Percentiles rank a stretch among this genome's conserved stretches.
These are phyloP conservation scores for Ophiostoma ips DNA, from an alignment of 2,329 filamentous ascomycete species.

Conservation along the genomic window DNA sequence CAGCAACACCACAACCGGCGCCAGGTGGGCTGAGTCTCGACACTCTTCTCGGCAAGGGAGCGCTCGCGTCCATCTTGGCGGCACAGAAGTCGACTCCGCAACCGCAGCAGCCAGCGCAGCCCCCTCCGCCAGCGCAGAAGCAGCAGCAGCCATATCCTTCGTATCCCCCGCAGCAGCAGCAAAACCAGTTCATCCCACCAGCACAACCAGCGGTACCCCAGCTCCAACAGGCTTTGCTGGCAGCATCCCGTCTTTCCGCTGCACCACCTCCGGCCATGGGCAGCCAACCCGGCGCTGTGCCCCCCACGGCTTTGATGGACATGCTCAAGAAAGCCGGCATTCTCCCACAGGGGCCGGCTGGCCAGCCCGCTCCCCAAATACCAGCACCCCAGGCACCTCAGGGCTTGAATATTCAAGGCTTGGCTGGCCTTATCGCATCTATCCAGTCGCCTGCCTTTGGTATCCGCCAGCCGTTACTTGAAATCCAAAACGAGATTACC, in stretches of 20 bases:
- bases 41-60: constrained; percentile 43
- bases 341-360: constrained; percentile 26
- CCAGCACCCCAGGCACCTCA: neutral
- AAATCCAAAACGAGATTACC: constrained; percentile 33
- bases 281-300: constrained; percentile 22
- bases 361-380: constrained; percentile 10
- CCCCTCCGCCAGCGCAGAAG: constrained; percentile 30
- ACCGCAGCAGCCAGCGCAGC: constrained; percentile 25
- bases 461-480: constrained; percentile 10
- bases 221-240: neutral
- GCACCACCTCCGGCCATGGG: neutral
- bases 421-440: constrained; percentile 16
- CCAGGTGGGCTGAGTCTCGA: constrained; percentile 34
- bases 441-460: constrained; percentile 11
- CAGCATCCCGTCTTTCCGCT: neutral
- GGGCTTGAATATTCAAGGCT: constrained; percentile 18
- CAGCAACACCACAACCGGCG: constrained; percentile 15
- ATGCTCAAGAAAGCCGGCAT: constrained; percentile 56
- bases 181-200: constrained; percentile 20
- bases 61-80: constrained; percentile 44
- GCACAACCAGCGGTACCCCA: neutral
- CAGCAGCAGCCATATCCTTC: constrained; percentile 23
- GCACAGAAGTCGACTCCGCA: neutral
- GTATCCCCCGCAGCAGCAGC: constrained; percentile 32
- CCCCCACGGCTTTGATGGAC: constrained; percentile 47